phyloP scores from a whole-genome alignment of 140 eudicot species.

The Oenanthe javanica region DNA sequence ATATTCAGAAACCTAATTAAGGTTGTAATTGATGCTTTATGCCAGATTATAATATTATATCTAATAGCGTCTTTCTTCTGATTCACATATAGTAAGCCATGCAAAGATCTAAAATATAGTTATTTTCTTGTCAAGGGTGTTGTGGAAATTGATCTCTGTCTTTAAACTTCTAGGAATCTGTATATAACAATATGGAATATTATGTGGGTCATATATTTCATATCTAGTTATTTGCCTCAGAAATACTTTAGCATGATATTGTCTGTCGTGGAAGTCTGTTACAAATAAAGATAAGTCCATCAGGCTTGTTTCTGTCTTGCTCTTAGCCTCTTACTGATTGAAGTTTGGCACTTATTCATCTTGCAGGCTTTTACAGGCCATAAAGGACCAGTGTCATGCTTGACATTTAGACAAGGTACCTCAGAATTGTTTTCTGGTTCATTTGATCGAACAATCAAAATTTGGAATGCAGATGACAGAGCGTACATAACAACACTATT shows the following conservation, averaged over 20 bases:
- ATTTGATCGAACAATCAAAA: slow-evolving; percentile 67
- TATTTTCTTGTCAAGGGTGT: background rate
- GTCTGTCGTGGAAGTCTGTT: background rate
- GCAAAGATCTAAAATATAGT: background rate
- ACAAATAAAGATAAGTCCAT: background rate
- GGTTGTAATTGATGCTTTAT: too few relatives aligned
- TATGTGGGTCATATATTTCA: background rate
- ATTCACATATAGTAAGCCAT: background rate
- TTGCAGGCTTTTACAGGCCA: slow-evolving; percentile 95
- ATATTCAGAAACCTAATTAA: background rate
- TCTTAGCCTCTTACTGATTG: background rate
- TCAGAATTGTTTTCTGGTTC: slow-evolving; percentile 94
- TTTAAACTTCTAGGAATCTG: background rate
- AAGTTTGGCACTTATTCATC: background rate
- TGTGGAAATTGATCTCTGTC: background rate
- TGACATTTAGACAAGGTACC: slow-evolving; percentile 87
- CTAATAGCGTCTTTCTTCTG: background rate
- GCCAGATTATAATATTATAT: background rate
- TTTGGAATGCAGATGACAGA: slow-evolving; percentile 95
- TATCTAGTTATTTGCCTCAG: background rate
- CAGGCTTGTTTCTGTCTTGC: background rate
- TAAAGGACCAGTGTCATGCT: slow-evolving; percentile 85
- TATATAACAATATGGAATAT: background rate
- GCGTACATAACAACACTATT: slow-evolving; percentile 58
- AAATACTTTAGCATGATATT: background rate